Evolutionary conservation across 2,329 filamentous ascomycete genomes (phyloP), one percentile per base, ranked within the genome.

Genomic region (Rhinocladiella similis): DNA sequence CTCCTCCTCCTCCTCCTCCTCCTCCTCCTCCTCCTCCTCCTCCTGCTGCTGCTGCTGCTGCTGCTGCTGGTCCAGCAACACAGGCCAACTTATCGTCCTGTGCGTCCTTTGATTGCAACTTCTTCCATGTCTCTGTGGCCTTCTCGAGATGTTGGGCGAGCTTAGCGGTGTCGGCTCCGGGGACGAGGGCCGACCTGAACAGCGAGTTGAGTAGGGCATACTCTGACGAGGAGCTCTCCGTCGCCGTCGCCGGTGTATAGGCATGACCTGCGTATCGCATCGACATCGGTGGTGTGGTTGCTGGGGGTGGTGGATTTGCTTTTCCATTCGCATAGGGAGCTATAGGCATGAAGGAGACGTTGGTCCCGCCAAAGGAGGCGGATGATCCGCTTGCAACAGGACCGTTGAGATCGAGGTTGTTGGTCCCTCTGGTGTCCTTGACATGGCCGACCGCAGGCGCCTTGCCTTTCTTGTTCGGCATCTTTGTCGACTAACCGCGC

Each of bases 101-200:
- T 16, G 49, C 59, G 35, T 63, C 61, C 42, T 56, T 53, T 3
- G 56, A 53, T 50, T 63, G 53, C 53, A 63, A 27, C 12, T 56
- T 56, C 36, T 56, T 63, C 61, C 59, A 62, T 12, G 61, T 62
- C 14, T 61, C 59, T 16, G 59, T 54, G 18, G 61, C 61, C 10
- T 59, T 50, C 46, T 62, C 56, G 22, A 59, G 50, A 14, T 53
- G 50, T 41, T 63, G 59, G n/a, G 61, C 61, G 20, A 63, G 60
- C 51, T 58, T 61, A 56, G 56, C 62, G 20, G 61, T 49, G 36
- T 63, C 61, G 22, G 50, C 56, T n/a, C 59, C 61, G 3, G 61
- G 61, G 3, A 56, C 56, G 36, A 63, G 50, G n/a, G 61, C 60
- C n/a, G 59, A 59, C 61, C 62, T 57, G 48, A 63, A 60, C 3